These are phyloP conservation scores for Phaeodactylum tricornutum DNA, from an alignment of 108 stramenopile species.

Conservation along the genomic window DNA sequence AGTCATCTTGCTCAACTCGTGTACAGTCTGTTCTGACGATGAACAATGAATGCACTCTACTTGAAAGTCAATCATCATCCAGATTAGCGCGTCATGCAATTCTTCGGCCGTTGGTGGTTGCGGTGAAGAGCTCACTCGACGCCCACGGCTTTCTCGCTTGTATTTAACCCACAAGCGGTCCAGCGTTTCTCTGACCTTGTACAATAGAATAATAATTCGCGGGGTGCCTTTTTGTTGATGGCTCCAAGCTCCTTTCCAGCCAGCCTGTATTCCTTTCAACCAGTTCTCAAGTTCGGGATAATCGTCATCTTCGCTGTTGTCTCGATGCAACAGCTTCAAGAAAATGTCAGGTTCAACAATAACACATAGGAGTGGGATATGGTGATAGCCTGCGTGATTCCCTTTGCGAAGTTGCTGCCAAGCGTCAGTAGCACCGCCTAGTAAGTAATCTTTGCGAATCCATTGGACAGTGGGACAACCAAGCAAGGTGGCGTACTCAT, in stretches of 20 bases:
- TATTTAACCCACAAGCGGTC: slow-evolving; percentile 25
- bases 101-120: slow-evolving; percentile 28
- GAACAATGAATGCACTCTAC: slow-evolving; percentile 38
- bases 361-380: slow-evolving; percentile 14
- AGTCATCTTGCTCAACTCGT: slow-evolving; percentile 23
- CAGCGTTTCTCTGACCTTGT: slow-evolving; percentile 20
- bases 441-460: slow-evolving; percentile 36
- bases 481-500: slow-evolving; percentile 9
- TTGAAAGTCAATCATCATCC: slow-evolving; percentile 38
- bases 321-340: slow-evolving; percentile 19
- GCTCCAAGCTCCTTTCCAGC: slow-evolving; percentile 25
- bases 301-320: slow-evolving; percentile 41
- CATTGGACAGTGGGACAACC: slow-evolving; percentile 23
- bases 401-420: slow-evolving; percentile 12
- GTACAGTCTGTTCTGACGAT: slow-evolving; percentile 15
- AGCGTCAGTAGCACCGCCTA: slow-evolving; percentile 37
- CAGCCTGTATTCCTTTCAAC: slow-evolving; percentile 11
- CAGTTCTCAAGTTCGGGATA: slow-evolving; percentile 31
- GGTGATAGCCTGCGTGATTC: slow-evolving; percentile 17
- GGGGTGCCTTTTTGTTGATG: slow-evolving; percentile 4
- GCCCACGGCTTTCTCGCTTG: neutral
- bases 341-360: slow-evolving; percentile 30
- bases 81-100: slow-evolving; percentile 36
- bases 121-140: neutral
- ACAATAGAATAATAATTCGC: slow-evolving; percentile 23